phyloP scores from a whole-genome alignment of 306 rosid genomes.

The Fragaria vesca region DNA sequence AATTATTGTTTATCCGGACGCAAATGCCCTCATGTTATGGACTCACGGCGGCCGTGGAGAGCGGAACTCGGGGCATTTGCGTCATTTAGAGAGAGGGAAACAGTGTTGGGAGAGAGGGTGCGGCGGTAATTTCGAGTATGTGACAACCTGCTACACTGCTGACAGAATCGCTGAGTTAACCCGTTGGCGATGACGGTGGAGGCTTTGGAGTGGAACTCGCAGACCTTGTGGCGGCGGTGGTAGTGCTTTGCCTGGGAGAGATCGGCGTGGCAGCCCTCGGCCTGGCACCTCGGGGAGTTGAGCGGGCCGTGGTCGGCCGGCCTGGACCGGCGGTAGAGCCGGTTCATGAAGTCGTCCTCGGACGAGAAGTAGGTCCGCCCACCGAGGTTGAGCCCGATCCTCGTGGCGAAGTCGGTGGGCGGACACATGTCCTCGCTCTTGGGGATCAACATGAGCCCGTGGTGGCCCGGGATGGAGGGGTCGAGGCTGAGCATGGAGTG shows the following conservation, averaged over 20 bases:
- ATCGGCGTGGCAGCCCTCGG: slow-evolving; percentile 95
- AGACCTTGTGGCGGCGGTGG: slow-evolving; percentile 98
- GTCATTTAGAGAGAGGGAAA: background rate
- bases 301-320: slow-evolving; percentile 44
- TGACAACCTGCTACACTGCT: slow-evolving; percentile 95
- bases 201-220: slow-evolving; percentile 95
- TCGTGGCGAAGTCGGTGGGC: slow-evolving; percentile 59
- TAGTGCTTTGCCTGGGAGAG: slow-evolving; percentile 90
- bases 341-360: slow-evolving; percentile 79
- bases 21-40: slow-evolving; percentile 39
- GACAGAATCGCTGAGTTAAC: slow-evolving; percentile 98
- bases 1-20: slow-evolving; percentile 29
- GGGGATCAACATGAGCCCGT: slow-evolving; percentile 54
- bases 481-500: slow-evolving; percentile 53
- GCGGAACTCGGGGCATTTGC: slow-evolving; percentile 17
- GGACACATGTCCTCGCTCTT: slow-evolving; percentile 59
- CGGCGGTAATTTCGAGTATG: background rate
- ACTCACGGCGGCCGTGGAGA: background rate
- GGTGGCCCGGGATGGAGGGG: slow-evolving; percentile 39
- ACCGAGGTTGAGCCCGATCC: slow-evolving; percentile 87
- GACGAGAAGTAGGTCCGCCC: slow-evolving; percentile 83
- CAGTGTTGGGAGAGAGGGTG: background rate
- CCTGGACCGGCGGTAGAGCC: slow-evolving; percentile 77
- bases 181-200: slow-evolving; percentile 93
- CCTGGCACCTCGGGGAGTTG: slow-evolving; percentile 79